phyloP scores from a whole-genome alignment of 2,329 filamentous ascomycete species.

The Sclerotinia minor region DNA sequence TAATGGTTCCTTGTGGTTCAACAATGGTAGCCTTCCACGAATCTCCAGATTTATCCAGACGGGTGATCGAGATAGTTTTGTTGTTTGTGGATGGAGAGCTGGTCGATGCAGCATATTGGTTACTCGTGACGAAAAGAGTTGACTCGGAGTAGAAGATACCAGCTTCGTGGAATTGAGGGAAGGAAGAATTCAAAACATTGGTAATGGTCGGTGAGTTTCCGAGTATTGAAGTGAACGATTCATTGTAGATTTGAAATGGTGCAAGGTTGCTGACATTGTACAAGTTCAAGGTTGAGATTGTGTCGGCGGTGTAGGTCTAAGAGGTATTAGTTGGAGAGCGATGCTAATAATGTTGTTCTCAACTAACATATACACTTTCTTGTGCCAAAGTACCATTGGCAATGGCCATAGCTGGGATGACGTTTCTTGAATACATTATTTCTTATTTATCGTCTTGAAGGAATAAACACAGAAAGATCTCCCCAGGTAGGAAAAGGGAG shows the following conservation, averaged over 20 bases:
- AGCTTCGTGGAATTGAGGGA: constrained; percentile 55
- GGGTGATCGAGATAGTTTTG: constrained; percentile 27
- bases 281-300: constrained; percentile 10
- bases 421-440: constrained; percentile 6
- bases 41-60: constrained; percentile 48
- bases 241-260: constrained; percentile 50
- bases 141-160: constrained; percentile 48
- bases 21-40: constrained; percentile 37
- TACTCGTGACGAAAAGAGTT: constrained; percentile 52
- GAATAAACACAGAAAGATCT: not conserved
- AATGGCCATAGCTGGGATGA: constrained; percentile 1
- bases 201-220: constrained; percentile 39
- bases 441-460: not conserved
- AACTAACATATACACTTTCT: constrained; percentile 18
- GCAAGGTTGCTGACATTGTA: constrained; percentile 20
- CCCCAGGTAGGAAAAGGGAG: not conserved
- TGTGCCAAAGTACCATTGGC: constrained; percentile 17
- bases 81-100: constrained; percentile 31
- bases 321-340: not conserved
- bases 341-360: not conserved
- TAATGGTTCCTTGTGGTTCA: constrained; percentile 14
- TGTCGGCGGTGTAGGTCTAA: constrained; percentile 19
- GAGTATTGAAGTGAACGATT: constrained; percentile 53
- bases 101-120: constrained; percentile 43
- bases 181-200: constrained; percentile 47